Conservation (phyloP, 306 rosid genomes). For the Pachyrhizus erosus region DNA sequence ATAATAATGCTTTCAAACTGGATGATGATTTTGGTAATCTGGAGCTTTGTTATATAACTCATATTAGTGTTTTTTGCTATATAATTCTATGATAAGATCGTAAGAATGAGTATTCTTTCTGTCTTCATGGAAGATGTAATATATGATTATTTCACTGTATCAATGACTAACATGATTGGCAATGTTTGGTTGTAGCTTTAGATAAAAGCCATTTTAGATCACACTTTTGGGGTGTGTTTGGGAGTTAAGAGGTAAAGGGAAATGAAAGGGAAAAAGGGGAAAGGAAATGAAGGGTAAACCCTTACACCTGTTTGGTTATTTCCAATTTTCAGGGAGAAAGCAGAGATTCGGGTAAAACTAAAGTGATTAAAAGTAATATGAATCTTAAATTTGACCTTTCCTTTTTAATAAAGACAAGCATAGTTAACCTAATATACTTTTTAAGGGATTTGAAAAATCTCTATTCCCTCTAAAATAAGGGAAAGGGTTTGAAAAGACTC, state of each 20-base stretch:
- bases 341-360: background rate
- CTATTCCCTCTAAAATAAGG: background rate
- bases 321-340: background rate
- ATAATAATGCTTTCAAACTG: background rate
- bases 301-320: background rate
- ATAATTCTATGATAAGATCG: background rate
- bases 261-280: background rate
- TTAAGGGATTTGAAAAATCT: background rate
- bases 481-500: background rate
- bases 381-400: background rate
- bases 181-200: background rate
- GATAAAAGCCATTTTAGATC: background rate
- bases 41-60: background rate
- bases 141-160: conserved; percentile 16
- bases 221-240: background rate
- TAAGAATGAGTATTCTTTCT: background rate
- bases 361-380: background rate
- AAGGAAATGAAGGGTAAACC: background rate
- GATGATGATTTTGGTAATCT: background rate
- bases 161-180: background rate
- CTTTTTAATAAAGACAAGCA: background rate
- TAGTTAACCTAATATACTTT: background rate
- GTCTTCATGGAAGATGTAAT: background rate
- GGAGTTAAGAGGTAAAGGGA: background rate
- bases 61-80: background rate